These are phyloP conservation scores for Solanum aculeatissimum DNA, from an alignment of 305 asterid species.

Conservation along the genomic window DNA sequence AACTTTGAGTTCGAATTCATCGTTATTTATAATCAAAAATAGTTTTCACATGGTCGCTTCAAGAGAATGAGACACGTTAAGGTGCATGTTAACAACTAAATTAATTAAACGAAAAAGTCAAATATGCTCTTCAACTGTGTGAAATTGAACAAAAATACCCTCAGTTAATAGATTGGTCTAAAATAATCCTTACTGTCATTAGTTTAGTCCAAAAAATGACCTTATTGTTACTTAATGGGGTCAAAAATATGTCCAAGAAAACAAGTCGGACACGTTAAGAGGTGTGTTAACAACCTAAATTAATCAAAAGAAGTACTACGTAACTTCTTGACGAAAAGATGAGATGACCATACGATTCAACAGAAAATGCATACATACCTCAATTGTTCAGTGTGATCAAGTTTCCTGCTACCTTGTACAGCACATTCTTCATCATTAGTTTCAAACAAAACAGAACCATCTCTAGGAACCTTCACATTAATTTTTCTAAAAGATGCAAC, in stretches of 20 bases:
- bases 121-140: no score
- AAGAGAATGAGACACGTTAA: neutral
- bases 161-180: no score
- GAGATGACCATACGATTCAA: neutral
- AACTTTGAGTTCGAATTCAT: neutral
- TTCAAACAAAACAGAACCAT: slow-evolving; percentile 1
- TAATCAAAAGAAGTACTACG: neutral
- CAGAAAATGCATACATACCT: neutral
- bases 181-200: no score
- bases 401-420: slow-evolving; percentile 11
- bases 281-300: neutral
- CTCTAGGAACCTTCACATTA: slow-evolving; percentile 11
- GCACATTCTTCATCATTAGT: slow-evolving; percentile 4
- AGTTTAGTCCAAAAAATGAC: no score
- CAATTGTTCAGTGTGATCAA: slow-evolving; percentile 8
- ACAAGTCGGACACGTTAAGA: neutral
- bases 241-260: no score
- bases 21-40: neutral
- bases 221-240: no score
- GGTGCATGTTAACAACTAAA: neutral
- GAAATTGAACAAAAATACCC: no score
- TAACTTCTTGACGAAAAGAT: neutral
- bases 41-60: neutral
- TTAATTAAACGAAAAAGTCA: neutral
- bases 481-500: slow-evolving; percentile 17